Evolutionary conservation across 2,329 filamentous ascomycete species (phyloP).

Genomic region (Aquanectria penicillioides): DNA sequence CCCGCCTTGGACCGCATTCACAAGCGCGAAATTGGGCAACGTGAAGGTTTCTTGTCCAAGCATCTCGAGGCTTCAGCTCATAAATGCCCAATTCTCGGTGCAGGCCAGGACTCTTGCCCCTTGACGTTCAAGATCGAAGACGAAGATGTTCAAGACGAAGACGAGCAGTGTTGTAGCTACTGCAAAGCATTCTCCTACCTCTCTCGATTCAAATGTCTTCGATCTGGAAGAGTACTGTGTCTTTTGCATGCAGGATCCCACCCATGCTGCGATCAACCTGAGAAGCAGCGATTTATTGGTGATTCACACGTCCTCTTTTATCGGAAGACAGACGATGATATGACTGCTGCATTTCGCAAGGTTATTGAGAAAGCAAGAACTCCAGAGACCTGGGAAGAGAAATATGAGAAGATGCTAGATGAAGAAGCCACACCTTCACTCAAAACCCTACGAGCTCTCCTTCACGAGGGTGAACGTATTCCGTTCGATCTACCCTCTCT

Average conservation of each 20-base stretch:
- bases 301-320: slow-evolving; percentile 80
- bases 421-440: slow-evolving; percentile 86
- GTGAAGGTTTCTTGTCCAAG: slow-evolving; percentile 73
- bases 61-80: slow-evolving; percentile 68
- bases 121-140: slow-evolving; percentile 74
- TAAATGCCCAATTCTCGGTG: slow-evolving; percentile 57
- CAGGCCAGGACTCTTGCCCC: slow-evolving; percentile 63
- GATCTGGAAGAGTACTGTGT: slow-evolving; percentile 84
- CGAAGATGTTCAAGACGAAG: slow-evolving; percentile 84
- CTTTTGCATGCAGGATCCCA: slow-evolving; percentile 82
- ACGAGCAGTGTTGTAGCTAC: slow-evolving; percentile 91
- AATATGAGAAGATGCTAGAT: slow-evolving; percentile 84
- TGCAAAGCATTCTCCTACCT: slow-evolving; percentile 95
- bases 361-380: slow-evolving; percentile 86
- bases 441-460: slow-evolving; percentile 83
- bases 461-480: slow-evolving; percentile 96
- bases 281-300: slow-evolving; percentile 74
- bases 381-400: slow-evolving; percentile 90
- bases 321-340: slow-evolving; percentile 77
- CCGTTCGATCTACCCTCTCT: slow-evolving; percentile 88
- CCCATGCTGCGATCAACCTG: slow-evolving; percentile 79
- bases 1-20: slow-evolving; percentile 85
- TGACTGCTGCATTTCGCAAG: slow-evolving; percentile 75
- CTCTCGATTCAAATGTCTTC: slow-evolving; percentile 87
- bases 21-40: slow-evolving; percentile 75